phyloP scores from a whole-genome alignment of 2,329 filamentous ascomycete genomes.

The Aspergillus japonicus region DNA sequence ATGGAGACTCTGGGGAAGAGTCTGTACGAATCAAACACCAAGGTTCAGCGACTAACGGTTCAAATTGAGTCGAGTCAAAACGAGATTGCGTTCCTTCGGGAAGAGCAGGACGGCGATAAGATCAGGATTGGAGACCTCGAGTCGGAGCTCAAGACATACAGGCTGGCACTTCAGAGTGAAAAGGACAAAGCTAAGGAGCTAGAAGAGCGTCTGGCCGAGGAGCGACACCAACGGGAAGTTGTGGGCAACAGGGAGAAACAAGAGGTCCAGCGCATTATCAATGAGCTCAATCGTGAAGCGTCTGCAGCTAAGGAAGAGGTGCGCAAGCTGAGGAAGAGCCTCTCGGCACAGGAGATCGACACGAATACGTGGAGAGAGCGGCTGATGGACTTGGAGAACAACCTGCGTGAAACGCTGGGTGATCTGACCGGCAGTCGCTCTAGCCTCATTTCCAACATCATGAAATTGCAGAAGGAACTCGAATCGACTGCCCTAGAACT shows the following conservation, averaged over 20 bases:
- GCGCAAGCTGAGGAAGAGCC: conserved; percentile 74
- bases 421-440: conserved; percentile 84
- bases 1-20: conserved; percentile 81
- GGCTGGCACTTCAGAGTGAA: conserved; percentile 78
- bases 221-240: conserved; percentile 82
- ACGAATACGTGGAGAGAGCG: conserved; percentile 88
- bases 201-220: conserved; percentile 71
- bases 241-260: conserved; percentile 88
- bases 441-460: conserved; percentile 80
- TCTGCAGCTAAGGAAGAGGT: conserved; percentile 82
- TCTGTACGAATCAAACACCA: conserved; percentile 79
- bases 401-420: conserved; percentile 80
- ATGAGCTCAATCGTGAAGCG: conserved; percentile 84
- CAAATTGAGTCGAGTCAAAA: conserved; percentile 90
- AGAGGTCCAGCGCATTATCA: conserved; percentile 89
- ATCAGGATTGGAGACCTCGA: conserved; percentile 96
- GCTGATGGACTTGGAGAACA: conserved; percentile 84
- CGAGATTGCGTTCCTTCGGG: conserved; percentile 90
- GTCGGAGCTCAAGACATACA: conserved; percentile 73
- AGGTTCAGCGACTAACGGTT: conserved; percentile 81
- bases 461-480: conserved; percentile 82
- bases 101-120: conserved; percentile 97
- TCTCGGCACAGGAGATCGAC: conserved; percentile 82
- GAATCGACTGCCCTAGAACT: conserved; percentile 81
- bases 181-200: conserved; percentile 72